These are phyloP conservation scores for Fraxinus nigra DNA, from an alignment of 305 asterid species.

Conservation along the genomic window DNA sequence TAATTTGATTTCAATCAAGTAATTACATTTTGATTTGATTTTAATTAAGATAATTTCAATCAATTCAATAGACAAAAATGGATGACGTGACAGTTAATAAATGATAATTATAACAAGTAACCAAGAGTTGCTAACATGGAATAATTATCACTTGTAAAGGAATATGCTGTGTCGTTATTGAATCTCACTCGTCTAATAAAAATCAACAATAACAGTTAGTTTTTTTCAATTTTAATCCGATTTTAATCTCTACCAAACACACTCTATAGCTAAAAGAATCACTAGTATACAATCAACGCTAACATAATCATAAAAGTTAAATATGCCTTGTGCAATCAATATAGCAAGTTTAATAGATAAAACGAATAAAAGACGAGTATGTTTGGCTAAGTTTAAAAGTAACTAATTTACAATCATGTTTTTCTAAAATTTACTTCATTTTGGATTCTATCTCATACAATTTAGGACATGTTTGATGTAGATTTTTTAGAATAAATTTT, in stretches of 20 bases:
- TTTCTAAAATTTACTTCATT: neutral
- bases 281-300: neutral
- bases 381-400: neutral
- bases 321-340: neutral
- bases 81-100: neutral
- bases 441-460: neutral
- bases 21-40: neutral
- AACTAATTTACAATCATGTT: neutral
- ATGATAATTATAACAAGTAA: neutral
- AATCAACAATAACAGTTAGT: too few species aligned
- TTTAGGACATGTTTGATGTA: neutral
- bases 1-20: too few species aligned
- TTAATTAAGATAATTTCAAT: too few species aligned
- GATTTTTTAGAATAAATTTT: too few species aligned
- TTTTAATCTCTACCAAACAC: too few species aligned
- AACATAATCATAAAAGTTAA: neutral
- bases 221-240: too few species aligned
- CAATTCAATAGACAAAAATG: neutral
- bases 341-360: neutral
- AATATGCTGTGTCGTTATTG: too few species aligned
- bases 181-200: too few species aligned
- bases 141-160: neutral
- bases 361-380: neutral
- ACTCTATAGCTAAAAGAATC: neutral
- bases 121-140: neutral